These are phyloP conservation scores for Aspergillus bombycis DNA, from an alignment of 2,329 filamentous ascomycete genomes.

Conservation along the genomic window DNA sequence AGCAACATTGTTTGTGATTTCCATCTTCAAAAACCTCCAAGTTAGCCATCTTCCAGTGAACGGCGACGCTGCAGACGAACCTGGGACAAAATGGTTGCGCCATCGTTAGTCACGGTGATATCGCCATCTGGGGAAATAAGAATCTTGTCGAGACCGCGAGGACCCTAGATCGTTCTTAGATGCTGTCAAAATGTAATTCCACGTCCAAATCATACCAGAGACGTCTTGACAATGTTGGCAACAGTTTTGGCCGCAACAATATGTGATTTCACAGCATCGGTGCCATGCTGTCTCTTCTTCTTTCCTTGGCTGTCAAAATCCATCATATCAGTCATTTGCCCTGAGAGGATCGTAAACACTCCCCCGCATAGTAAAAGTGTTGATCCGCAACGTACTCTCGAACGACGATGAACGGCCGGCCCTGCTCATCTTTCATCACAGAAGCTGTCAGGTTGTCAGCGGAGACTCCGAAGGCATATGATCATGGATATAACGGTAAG, in stretches of 20 bases:
- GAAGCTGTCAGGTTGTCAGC: conserved; percentile 53
- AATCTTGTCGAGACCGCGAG: conserved; percentile 97
- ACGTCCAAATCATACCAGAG: conserved; percentile 61
- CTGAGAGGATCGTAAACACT: background rate
- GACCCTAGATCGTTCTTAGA: conserved; percentile 59
- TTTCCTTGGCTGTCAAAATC: conserved; percentile 74
- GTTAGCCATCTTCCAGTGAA: conserved; percentile 19
- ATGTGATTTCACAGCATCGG: conserved; percentile 96
- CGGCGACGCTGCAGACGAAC: conserved; percentile 35
- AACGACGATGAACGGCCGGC: conserved; percentile 95
- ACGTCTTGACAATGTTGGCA: conserved; percentile 96
- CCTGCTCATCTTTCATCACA: conserved; percentile 95
- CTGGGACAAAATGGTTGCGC: conserved; percentile 90
- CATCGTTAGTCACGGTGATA: conserved; percentile 99
- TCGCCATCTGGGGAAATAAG: conserved; percentile 98
- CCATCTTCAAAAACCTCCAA: conserved; percentile 68
- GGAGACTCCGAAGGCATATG: conserved; percentile 21
- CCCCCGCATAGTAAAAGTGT: conserved; percentile 5
- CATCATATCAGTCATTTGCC: conserved; percentile 14
- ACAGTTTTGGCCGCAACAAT: conserved; percentile 96
- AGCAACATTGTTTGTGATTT: conserved; percentile 97
- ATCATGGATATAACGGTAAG: conserved; percentile 14
- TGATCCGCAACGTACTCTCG: conserved; percentile 72
- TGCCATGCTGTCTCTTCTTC: conserved; percentile 96
- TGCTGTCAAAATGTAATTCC: conserved; percentile 12